Evolutionary conservation across 345 rosid genomes (phyloP).

Genomic region (Eucalyptus rudis): DNA sequence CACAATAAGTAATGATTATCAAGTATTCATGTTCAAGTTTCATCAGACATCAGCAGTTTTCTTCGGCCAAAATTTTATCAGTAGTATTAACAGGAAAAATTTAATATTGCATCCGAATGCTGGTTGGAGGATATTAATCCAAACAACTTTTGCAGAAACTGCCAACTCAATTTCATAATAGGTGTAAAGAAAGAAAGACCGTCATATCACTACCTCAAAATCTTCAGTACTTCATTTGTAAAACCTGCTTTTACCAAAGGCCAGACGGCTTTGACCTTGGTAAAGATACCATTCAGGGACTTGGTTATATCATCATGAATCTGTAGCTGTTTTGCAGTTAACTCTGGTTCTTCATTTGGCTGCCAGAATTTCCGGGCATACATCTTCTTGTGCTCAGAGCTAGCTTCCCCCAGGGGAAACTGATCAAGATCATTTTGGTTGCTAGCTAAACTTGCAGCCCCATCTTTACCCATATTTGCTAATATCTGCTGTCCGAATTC

Average conservation of each 20-base stretch:
- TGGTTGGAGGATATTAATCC: background rate
- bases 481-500: constrained; percentile 10
- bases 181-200: background rate
- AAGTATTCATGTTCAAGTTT: background rate
- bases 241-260: constrained; percentile 42
- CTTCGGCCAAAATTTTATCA: background rate
- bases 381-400: constrained; percentile 6
- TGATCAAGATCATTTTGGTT: background rate
- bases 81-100: background rate
- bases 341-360: constrained; percentile 1
- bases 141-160: background rate
- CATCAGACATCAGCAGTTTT: background rate
- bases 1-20: background rate
- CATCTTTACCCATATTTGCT: constrained; percentile 7
- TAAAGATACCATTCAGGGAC: constrained; percentile 23
- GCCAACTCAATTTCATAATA: background rate
- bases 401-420: background rate
- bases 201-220: constrained; percentile 33
- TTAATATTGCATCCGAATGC: background rate
- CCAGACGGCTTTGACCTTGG: constrained; percentile 51
- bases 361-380: background rate
- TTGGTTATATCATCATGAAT: constrained; percentile 12
- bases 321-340: constrained; percentile 8
- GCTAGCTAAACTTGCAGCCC: background rate
- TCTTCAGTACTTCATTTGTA: constrained; percentile 29